Base-by-base conservation (phyloP, 805 yeast genomes). In the Hanseniaspora mollemarum region DNA sequence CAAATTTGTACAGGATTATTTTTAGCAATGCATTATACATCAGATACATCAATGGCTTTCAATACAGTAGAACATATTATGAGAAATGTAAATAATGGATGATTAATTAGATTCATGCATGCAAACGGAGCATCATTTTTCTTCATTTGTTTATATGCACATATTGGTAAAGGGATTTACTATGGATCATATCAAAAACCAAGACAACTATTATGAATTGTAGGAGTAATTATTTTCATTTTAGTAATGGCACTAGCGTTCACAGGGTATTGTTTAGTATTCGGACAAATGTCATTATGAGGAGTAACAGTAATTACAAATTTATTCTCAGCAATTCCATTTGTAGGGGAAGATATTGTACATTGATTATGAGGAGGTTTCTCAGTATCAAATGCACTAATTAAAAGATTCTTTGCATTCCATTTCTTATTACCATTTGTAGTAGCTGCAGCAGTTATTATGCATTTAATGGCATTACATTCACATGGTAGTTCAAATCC, bases 101-200 rank as follows among this genome's bases (percentile, higher is more conserved):
- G 50, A 50, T 51, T 46, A 50, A 50, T 46, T 28, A 49, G 55
- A 49, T 53, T 44, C 25, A 36, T 41, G 41, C 55, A 53, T 41
- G 50, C 53, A 4, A 53, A 53, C 22, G 55, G 55, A 24, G 55
- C 55, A 16, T 49, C 53, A 42, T 53, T 53, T 48, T 53, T 53
- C 55, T 53, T 53, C 19, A 53, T 53, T 16, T 49, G 50, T 46
- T 42, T 53, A 45, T 53, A 53, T 18, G 37, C 53, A 13, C 55
- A 53, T 46, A 53, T 53, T 19, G 55, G 54, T 31, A 53, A 51
- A 53, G 55, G 52, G 5, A 42, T 53, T 16, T 53, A 53, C 31
- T 53, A 53, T 32, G 55, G 55, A 36, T 33, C 45, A 35, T 53
- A 53, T 21, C 44, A 43, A 35, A 31, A 46, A 32, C 55, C 55